These are phyloP conservation scores for Cryptosporidium tyzzeri DNA, from an alignment of 169 alveolate genomes.

Conservation along the genomic window DNA sequence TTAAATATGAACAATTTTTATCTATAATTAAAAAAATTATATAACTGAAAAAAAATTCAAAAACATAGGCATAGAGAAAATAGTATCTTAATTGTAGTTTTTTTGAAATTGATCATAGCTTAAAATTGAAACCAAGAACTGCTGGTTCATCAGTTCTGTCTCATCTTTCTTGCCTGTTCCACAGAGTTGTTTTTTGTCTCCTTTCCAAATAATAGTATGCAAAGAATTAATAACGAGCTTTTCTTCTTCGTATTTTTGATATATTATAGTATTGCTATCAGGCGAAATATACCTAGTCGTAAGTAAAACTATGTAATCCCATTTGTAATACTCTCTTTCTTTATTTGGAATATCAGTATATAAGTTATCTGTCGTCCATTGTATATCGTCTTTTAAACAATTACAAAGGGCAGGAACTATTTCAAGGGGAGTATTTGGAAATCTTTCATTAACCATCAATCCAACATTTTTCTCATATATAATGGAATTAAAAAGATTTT, in stretches of 20 bases:
- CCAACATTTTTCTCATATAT: constrained; percentile 56
- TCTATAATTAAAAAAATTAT: background rate
- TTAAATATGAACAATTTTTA: background rate
- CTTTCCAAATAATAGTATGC: constrained; percentile 35
- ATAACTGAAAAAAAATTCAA: background rate
- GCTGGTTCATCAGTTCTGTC: constrained; percentile 39
- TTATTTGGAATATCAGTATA: constrained; percentile 21
- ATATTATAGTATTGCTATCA: background rate
- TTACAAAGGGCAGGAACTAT: constrained; percentile 49
- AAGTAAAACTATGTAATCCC: constrained; percentile 58
- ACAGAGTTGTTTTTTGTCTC: constrained; percentile 35
- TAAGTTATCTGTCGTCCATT: constrained; percentile 57
- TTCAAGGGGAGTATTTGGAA: constrained; percentile 45
- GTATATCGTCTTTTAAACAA: constrained; percentile 33
- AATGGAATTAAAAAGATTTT: constrained; percentile 32
- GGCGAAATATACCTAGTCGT: constrained; percentile 31
- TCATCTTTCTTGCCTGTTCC: constrained; percentile 46
- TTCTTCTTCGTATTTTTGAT: constrained; percentile 59
- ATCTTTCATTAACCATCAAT: constrained; percentile 38
- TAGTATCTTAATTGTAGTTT: background rate
- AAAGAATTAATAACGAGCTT: constrained; percentile 23
- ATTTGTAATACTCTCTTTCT: constrained; percentile 47
- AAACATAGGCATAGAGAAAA: background rate
- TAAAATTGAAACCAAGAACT: constrained; percentile 40
- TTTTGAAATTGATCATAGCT: constrained; percentile 33